These are phyloP conservation scores for Erythrophleum fordii DNA, from an alignment of 306 rosid genomes.

Conservation along the genomic window DNA sequence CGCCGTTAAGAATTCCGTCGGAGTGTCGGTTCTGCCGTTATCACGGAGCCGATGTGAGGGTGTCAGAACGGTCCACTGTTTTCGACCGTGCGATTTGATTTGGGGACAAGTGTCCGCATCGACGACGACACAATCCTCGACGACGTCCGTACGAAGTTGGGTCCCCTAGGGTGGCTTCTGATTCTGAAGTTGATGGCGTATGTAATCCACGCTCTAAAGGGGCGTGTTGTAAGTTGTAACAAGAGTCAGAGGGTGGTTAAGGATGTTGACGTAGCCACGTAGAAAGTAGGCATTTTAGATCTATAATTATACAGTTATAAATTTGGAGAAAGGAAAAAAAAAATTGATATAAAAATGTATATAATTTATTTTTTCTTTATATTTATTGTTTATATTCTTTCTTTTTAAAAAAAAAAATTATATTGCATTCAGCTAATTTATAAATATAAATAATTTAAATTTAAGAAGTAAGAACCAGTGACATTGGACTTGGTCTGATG, in stretches of 20 bases:
- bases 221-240: background rate
- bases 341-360: no score
- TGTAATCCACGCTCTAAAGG: background rate
- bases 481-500: no score
- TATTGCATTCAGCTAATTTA: no score
- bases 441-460: no score
- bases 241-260: background rate
- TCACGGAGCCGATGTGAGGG: background rate
- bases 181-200: background rate
- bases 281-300: no score
- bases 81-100: background rate
- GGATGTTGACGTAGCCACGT: background rate
- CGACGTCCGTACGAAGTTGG: background rate
- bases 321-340: no score
- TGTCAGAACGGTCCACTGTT: background rate
- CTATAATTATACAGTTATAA: no score
- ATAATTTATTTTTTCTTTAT: no score
- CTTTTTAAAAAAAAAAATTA: no score
- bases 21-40: constrained; percentile 47
- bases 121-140: no score
- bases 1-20: constrained; percentile 32
- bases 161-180: background rate
- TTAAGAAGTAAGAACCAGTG: no score
- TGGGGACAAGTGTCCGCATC: constrained; percentile 41
- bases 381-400: no score